phyloP scores from a whole-genome alignment of 2,329 filamentous ascomycete genomes.

The Neonectria sp. region DNA sequence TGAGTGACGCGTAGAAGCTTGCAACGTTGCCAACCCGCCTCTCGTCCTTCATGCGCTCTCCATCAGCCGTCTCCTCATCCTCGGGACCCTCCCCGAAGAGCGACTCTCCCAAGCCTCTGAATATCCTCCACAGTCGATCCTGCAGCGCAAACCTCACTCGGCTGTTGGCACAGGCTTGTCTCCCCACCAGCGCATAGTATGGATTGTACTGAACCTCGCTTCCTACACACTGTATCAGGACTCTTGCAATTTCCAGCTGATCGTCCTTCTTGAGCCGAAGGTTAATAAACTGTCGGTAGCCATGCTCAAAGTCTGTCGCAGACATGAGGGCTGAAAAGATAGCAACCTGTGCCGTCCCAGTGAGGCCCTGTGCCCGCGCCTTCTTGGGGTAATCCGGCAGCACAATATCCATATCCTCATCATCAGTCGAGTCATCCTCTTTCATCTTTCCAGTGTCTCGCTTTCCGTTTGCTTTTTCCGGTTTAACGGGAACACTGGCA shows the following conservation, averaged over 20 bases:
- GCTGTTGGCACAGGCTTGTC: conserved; percentile 80
- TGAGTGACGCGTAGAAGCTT: conserved; percentile 67
- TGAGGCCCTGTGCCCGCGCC: conserved; percentile 88
- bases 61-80: conserved; percentile 67
- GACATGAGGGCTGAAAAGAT: conserved; percentile 95
- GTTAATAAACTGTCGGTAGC: conserved; percentile 83
- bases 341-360: conserved; percentile 87
- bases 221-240: conserved; percentile 89
- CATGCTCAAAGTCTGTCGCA: conserved; percentile 87
- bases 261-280: conserved; percentile 89
- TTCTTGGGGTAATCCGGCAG: conserved; percentile 79
- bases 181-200: conserved; percentile 91
- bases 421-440: conserved; percentile 52
- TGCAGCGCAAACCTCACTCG: conserved; percentile 88
- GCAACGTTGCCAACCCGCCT: conserved; percentile 67
- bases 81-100: conserved; percentile 77
- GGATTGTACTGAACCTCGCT: conserved; percentile 90
- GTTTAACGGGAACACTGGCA: conserved; percentile 81
- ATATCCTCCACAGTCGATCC: conserved; percentile 88
- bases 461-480: conserved; percentile 38
- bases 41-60: conserved; percentile 63
- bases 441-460: conserved; percentile 49
- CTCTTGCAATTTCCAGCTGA: conserved; percentile 87
- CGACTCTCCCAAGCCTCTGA: conserved; percentile 87
- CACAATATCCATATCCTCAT: conserved; percentile 64